These are phyloP conservation scores for Talaromyces proteolyticus DNA, from an alignment of 495 filamentous ascomycete species.

Conservation along the genomic window DNA sequence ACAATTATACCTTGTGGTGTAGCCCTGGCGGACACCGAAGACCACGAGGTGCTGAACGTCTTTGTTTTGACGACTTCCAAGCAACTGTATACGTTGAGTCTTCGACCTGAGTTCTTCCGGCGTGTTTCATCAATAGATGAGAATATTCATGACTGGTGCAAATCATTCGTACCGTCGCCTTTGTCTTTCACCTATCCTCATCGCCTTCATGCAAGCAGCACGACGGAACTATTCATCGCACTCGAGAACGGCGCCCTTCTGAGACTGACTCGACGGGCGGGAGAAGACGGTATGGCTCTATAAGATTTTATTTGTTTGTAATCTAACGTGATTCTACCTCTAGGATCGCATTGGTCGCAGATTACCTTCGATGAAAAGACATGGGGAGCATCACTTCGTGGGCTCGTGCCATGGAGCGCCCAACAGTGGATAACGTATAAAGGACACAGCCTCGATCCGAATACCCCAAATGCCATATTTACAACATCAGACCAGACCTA, in stretches of 20 bases:
- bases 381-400: conserved; percentile 68
- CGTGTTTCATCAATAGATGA: conserved; percentile 60
- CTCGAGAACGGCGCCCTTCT: conserved; percentile 79
- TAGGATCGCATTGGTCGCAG: conserved; percentile 66
- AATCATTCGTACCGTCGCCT: conserved; percentile 60
- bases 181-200: conserved; percentile 77
- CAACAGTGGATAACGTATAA: conserved; percentile 59
- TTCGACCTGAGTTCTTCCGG: conserved; percentile 78
- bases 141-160: conserved; percentile 70
- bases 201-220: conserved; percentile 66
- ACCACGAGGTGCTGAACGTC: conserved; percentile 70
- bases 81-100: conserved; percentile 71
- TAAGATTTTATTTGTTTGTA: not conserved
- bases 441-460: conserved; percentile 60
- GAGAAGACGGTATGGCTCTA: conserved; percentile 55
- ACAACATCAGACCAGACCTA: conserved; percentile 60
- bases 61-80: conserved; percentile 75
- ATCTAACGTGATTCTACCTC: conserved; percentile 13
- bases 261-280: conserved; percentile 58
- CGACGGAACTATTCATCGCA: conserved; percentile 69
- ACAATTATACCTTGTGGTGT: conserved; percentile 68
- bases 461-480: conserved; percentile 55
- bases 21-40: conserved; percentile 71
- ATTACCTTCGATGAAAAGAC: conserved; percentile 71
- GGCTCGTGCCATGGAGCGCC: conserved; percentile 64